Evolutionary conservation across 176 grass and related monocot genomes (phyloP).

Genomic region (Phyllostachys edulis): DNA sequence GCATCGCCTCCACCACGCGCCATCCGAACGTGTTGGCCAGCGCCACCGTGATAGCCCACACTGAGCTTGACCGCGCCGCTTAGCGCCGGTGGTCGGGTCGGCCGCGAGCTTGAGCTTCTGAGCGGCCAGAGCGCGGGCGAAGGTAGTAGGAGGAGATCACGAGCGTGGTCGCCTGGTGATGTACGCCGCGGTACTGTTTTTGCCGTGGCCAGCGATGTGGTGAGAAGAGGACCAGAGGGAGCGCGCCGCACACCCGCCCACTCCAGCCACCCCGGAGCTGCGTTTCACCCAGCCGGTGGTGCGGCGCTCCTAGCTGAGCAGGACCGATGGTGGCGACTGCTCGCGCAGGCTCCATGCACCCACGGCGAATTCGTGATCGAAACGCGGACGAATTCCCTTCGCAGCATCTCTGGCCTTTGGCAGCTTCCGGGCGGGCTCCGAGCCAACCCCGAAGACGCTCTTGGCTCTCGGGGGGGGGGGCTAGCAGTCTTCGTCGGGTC

Average conservation of each 20-base stretch:
- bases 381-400: no score
- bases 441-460: no score
- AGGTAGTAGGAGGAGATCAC: conserved; percentile 20
- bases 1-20: neutral
- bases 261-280: neutral
- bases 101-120: conserved; percentile 5
- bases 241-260: neutral
- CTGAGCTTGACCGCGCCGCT: conserved; percentile 1
- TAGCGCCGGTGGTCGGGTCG: neutral
- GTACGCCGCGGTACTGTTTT: no score
- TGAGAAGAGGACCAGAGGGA: neutral
- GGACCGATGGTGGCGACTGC: neutral
- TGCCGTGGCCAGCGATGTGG: no score
- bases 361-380: neutral
- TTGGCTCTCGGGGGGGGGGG: no score
- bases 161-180: conserved; percentile 19
- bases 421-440: no score
- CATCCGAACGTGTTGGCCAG: neutral
- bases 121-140: no score
- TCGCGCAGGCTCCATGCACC: neutral
- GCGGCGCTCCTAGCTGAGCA: neutral
- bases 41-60: neutral
- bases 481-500: no score
- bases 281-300: neutral
- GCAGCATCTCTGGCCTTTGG: no score